Percentiles rank a stretch among this genome's conserved stretches.
Evolutionary conservation across 768 basidiomycete species (phyloP).

Genomic region (Suillus spraguei): DNA sequence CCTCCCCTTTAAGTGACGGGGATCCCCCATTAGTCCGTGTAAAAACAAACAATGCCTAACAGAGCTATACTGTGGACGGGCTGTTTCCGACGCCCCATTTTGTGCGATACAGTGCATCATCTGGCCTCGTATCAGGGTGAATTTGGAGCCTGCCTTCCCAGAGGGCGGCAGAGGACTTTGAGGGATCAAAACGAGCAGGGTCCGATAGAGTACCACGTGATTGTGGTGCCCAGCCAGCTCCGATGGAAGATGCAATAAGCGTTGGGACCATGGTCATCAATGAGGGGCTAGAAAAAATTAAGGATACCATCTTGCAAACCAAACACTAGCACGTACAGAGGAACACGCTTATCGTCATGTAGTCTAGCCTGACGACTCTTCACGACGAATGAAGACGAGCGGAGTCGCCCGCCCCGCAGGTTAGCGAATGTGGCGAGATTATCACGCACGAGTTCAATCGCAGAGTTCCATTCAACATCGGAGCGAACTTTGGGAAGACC

Average conservation of each 20-base stretch:
- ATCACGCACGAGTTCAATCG: constrained; percentile 81
- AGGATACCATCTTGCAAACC: constrained; percentile 22
- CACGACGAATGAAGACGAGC: constrained; percentile 82
- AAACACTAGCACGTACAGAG: constrained; percentile 45
- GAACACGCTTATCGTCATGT: constrained; percentile 46
- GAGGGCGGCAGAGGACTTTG: constrained; percentile 77
- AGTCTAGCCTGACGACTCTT: constrained; percentile 72
- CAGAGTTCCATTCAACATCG: constrained; percentile 73
- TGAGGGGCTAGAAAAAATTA: constrained; percentile 54
- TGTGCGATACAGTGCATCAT: constrained; percentile 52
- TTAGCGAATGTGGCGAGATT: constrained; percentile 83
- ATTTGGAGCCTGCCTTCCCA: constrained; percentile 87
- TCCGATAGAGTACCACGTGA: constrained; percentile 64
- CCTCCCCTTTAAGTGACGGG: not conserved
- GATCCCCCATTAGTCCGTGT: constrained; percentile 1
- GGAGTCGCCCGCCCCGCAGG: constrained; percentile 86
- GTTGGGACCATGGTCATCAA: constrained; percentile 79
- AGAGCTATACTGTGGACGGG: constrained; percentile 13
- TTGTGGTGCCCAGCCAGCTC: constrained; percentile 64
- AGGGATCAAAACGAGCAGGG: constrained; percentile 76
- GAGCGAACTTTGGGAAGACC: constrained; percentile 64
- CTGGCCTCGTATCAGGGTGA: constrained; percentile 79
- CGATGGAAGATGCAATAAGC: constrained; percentile 72
- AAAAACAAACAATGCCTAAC: constrained; percentile 1
- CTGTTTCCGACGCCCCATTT: constrained; percentile 32